phyloP scores from a whole-genome alignment of 1,284 basidiomycete genomes.

The Ganoderma resinaceum region DNA sequence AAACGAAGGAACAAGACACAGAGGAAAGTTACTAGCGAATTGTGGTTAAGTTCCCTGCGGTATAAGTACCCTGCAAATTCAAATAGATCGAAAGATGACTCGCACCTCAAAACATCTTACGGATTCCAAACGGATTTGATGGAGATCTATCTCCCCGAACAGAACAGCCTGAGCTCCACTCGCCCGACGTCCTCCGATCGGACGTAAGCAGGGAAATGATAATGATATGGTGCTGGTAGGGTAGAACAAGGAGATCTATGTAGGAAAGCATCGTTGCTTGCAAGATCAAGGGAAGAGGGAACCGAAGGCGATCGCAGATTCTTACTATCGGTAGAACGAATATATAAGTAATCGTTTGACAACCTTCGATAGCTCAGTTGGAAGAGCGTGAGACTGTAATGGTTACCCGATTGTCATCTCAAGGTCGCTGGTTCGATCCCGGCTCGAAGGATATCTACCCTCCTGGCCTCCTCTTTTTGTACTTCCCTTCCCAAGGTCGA shows the following conservation, averaged over 20 bases:
- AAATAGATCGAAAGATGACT: background rate
- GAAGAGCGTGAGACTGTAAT: constrained; percentile 13
- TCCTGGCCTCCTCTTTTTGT: too few species aligned
- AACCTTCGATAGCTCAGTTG: constrained; percentile 13
- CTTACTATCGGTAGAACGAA: too few species aligned
- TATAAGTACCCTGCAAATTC: background rate
- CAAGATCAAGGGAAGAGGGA: background rate
- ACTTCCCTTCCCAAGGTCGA: too few species aligned
- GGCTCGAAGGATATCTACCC: background rate
- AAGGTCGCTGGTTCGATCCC: constrained; percentile 4
- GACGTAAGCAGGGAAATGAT: background rate
- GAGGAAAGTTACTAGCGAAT: background rate
- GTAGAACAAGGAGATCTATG: background rate
- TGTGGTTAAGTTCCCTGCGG: background rate
- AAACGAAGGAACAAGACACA: background rate
- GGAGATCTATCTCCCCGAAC: background rate
- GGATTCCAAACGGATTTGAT: background rate
- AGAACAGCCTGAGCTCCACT: background rate
- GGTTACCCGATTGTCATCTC: background rate
- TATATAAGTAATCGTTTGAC: too few species aligned
- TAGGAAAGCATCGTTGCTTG: too few species aligned
- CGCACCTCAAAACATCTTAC: background rate
- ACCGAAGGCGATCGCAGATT: too few species aligned
- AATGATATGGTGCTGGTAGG: background rate
- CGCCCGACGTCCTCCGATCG: background rate